Evolutionary conservation across 148 eudicot species (phyloP).

Genomic region (Chenopodium quinoa): DNA sequence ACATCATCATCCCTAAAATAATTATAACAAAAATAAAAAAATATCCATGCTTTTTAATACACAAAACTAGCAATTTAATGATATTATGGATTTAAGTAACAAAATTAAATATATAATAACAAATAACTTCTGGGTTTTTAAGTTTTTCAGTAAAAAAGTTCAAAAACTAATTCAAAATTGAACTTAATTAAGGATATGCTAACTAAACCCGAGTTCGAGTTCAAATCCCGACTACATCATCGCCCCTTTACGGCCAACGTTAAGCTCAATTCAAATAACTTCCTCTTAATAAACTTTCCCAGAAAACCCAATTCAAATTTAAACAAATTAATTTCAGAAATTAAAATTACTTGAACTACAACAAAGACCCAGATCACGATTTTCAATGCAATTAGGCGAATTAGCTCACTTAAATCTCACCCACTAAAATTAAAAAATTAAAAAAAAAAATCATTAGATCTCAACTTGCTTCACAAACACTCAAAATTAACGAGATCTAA

Average conservation of each 20-base stretch:
- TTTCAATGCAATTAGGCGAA: neutral
- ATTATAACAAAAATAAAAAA: too few relatives aligned
- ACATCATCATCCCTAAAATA: neutral
- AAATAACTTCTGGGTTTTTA: neutral
- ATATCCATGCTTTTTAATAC: neutral
- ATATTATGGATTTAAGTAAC: too few relatives aligned
- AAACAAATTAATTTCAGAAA: neutral
- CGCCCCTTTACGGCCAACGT: neutral
- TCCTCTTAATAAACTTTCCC: neutral
- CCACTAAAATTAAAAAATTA: neutral
- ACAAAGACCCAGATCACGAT: neutral
- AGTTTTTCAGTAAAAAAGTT: neutral
- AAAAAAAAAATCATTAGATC: conserved; percentile 1
- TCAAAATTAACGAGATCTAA: conserved; percentile 22
- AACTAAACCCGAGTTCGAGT: neutral
- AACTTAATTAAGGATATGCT: neutral
- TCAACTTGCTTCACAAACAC: conserved; percentile 28
- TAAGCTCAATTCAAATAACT: neutral
- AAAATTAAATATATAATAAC: neutral
- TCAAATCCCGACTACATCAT: too few relatives aligned
- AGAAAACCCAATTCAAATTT: neutral
- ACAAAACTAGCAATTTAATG: neutral
- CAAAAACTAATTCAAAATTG: conserved; percentile 11
- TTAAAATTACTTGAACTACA: conserved; percentile 6
- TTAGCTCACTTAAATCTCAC: neutral